These are phyloP conservation scores for Thalassiosira hispida DNA, from an alignment of 352 stramenopile genomes.

Conservation along the genomic window DNA sequence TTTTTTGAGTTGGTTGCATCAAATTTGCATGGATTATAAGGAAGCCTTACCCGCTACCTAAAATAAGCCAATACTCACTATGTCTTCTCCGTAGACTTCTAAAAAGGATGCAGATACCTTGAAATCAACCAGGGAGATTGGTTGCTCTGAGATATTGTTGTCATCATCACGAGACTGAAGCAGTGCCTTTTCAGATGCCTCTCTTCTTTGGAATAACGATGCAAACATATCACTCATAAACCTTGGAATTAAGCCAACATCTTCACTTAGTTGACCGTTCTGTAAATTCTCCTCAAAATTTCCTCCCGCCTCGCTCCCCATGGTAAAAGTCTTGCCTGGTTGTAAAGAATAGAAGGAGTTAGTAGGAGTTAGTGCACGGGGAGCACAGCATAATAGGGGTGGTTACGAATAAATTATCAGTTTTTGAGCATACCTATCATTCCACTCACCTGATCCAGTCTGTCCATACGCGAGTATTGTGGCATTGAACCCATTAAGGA, in stretches of 20 bases:
- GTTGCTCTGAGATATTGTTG: neutral
- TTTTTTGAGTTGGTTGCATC: constrained; percentile 93
- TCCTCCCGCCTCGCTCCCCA: constrained; percentile 73
- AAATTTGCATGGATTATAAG: too few species aligned
- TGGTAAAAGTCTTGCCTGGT: constrained; percentile 85
- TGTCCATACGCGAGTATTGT: constrained; percentile 57
- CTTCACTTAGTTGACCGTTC: constrained; percentile 24
- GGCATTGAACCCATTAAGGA: constrained; percentile 81
- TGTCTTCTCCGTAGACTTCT: constrained; percentile 98
- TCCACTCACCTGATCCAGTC: neutral
- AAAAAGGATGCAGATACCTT: constrained; percentile 86
- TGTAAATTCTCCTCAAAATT: constrained; percentile 11
- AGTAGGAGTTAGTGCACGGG: too few species aligned
- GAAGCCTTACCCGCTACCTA: too few species aligned
- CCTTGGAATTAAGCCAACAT: constrained; percentile 65
- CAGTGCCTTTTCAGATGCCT: constrained; percentile 30
- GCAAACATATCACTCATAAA: constrained; percentile 85
- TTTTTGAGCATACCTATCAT: neutral
- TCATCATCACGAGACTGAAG: constrained; percentile 8
- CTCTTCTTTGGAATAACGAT: constrained; percentile 63
- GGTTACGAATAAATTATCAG: too few species aligned
- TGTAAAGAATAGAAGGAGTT: too few species aligned
- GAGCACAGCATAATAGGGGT: too few species aligned
- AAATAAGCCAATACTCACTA: too few species aligned
- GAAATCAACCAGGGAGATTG: constrained; percentile 63